phyloP scores from a whole-genome alignment of 148 eudicot genomes.

The Tetragonia tetragonoides region DNA sequence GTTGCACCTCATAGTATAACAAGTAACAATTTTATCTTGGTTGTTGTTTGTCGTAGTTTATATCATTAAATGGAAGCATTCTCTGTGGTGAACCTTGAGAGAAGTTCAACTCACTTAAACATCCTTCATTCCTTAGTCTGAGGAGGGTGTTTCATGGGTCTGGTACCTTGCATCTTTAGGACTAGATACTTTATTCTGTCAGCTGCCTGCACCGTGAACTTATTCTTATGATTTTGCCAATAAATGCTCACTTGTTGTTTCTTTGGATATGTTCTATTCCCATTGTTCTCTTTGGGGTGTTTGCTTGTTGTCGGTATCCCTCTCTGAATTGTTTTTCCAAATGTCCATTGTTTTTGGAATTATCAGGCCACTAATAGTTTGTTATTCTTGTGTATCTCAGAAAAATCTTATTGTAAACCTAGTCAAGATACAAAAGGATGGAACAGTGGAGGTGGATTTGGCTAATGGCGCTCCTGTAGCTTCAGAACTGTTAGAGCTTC shows the following conservation, averaged over 20 bases:
- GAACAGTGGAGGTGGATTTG: constrained; percentile 88
- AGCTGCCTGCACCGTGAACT: neutral
- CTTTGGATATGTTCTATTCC: neutral
- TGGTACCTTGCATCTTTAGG: neutral
- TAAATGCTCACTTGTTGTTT: neutral
- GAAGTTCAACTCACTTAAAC: neutral
- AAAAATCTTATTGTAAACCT: constrained; percentile 66
- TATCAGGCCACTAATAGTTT: constrained; percentile 12
- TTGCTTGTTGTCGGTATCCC: neutral
- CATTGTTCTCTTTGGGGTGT: neutral
- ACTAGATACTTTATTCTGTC: neutral
- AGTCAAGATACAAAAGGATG: constrained; percentile 80
- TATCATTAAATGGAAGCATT: neutral
- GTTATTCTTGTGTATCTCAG: constrained; percentile 39
- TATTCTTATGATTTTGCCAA: neutral
- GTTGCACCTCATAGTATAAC: neutral
- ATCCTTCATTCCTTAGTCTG: neutral
- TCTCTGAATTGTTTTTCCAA: neutral
- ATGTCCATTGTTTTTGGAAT: neutral
- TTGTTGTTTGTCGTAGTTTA: neutral
- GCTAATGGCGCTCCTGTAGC: constrained; percentile 55
- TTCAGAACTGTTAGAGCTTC: constrained; percentile 78
- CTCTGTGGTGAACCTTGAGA: neutral
- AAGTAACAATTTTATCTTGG: neutral
- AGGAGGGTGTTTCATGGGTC: neutral